These are phyloP conservation scores for Cladosporium sp. DNA, from an alignment of 2,329 filamentous ascomycete species.

Conservation along the genomic window DNA sequence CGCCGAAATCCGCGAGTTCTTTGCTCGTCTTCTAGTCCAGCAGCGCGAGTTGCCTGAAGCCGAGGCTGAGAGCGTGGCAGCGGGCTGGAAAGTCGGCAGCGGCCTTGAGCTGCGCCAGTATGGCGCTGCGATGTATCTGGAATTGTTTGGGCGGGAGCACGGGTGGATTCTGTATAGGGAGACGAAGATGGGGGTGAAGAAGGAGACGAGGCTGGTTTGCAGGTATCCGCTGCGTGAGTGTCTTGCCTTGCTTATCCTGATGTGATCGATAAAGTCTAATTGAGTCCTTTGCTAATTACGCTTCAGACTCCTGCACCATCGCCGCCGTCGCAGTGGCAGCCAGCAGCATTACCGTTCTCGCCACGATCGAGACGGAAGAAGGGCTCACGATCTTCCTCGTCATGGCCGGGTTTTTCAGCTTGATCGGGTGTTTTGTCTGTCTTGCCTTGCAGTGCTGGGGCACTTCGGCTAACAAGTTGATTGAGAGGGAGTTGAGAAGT, in stretches of 20 bases:
- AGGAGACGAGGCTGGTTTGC: not conserved
- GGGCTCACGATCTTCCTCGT: not conserved
- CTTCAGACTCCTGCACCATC: not conserved
- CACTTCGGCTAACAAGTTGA: not conserved
- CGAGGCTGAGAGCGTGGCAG: conserved; percentile 11
- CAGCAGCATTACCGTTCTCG: not conserved
- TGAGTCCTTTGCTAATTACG: not conserved
- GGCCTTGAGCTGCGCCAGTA: conserved; percentile 17
- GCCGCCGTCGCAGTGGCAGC: not conserved
- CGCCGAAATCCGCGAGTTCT: conserved; percentile 16
- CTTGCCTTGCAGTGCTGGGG: not conserved
- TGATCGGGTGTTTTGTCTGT: not conserved
- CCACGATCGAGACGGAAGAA: not conserved
- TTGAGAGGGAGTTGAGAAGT: conserved; percentile 4
- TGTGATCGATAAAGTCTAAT: too few species aligned
- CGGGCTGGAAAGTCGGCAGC: conserved; percentile 17
- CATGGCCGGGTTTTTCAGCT: not conserved
- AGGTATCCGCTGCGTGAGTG: not conserved
- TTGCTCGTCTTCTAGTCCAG: conserved; percentile 5
- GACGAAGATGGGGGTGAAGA: not conserved
- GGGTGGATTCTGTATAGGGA: conserved; percentile 20
- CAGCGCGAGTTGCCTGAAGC: not conserved
- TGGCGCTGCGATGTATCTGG: conserved; percentile 13
- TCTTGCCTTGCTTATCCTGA: not conserved
- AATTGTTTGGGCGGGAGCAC: conserved; percentile 17